Base-by-base conservation (phyloP, 768 basidiomycete genomes). In the Amanita molliuscula region DNA sequence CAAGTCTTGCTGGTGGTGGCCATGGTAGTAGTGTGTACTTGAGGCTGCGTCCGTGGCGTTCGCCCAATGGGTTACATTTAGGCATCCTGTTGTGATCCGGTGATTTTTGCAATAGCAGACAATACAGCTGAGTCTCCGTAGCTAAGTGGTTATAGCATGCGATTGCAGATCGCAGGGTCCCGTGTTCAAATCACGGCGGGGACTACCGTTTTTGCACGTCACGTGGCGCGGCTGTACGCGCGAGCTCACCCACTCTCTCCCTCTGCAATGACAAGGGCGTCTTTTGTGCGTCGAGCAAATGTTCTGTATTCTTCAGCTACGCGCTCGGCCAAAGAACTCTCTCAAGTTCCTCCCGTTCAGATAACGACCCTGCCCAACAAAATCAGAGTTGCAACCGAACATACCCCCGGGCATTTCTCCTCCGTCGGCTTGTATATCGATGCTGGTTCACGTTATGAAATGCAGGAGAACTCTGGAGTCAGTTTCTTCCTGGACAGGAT, bases 401-500 rank as follows among this genome's bases (percentile, higher is more conserved):
- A 77, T 1, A 86, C 87, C 3, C 93, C 92, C 0, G 90, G 92
- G 15, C 92, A 98, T 69, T 97, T 98, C 65, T 87, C 93, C 31
- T 85, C 92, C 0, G 77, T 95, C 0, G 96, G 95, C 3, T 77
- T 98, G 35, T 97, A 92, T 59, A 76, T 98, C 57, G 93, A 97
- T 63, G 93, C 90, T 2, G 96, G 96, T 21, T 82, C 89, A 25
- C 76, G 96, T 11, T 94, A 88, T 72, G 96, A 98, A 63, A 79
- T 75, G 9, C 66, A 75, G 16, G 65, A 75, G 15, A 84, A 75
- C 0, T 79, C 78, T 6, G 96, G 96, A 0, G 85, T 83, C 5
- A 88, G 88, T 54, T 92, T 98, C 76, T 87, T 98, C 61, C 63
- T 97, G 29, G 94, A 98, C 59, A 76, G 93, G 59, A 82, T 98